A percentile compares a stretch with the other conserved stretches of the same genome.
Evolutionary conservation across 306 rosid genomes (phyloP).

Genomic region (Malus sieversii): DNA sequence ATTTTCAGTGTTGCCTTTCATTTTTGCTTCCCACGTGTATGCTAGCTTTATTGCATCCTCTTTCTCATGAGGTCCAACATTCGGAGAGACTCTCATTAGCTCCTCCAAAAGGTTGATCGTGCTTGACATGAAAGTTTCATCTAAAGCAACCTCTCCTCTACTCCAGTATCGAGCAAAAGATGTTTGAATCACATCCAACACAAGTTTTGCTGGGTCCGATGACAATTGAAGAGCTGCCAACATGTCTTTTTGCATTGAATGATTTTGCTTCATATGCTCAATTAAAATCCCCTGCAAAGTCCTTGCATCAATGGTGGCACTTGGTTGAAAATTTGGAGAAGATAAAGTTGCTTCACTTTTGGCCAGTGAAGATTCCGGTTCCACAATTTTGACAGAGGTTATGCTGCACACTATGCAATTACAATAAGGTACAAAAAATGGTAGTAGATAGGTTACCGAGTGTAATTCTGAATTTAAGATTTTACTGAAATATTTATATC

Average conservation of each 20-base stretch:
- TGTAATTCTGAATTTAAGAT: not conserved
- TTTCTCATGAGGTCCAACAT: conserved; percentile 25
- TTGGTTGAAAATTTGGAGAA: conserved; percentile 19
- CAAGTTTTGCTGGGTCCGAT: conserved; percentile 43
- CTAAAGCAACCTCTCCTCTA: conserved; percentile 8
- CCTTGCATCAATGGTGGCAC: conserved; percentile 16
- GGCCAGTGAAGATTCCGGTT: conserved; percentile 5
- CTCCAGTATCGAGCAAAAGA: conserved; percentile 17
- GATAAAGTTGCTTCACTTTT: conserved; percentile 5
- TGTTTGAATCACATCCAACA: conserved; percentile 31
- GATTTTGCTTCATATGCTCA: conserved; percentile 12
- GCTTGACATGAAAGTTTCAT: conserved; percentile 8
- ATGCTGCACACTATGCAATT: conserved; percentile 7
- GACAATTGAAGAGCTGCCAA: conserved; percentile 22
- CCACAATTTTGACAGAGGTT: conserved; percentile 1
- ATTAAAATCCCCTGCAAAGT: conserved; percentile 10
- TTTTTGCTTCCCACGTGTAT: conserved; percentile 30
- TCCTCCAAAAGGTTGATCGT: conserved; percentile 27
- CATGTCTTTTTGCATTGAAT: conserved; percentile 16
- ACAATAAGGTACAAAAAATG: not conserved
- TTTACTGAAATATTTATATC: not conserved
- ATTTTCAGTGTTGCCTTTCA: conserved; percentile 13
- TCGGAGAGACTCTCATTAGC: conserved; percentile 37
- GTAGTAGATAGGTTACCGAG: not conserved
- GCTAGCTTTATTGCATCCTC: conserved; percentile 48